Conservation (phyloP, 192 early-diverging fungal genomes). For the Neocallimastix lanati region DNA sequence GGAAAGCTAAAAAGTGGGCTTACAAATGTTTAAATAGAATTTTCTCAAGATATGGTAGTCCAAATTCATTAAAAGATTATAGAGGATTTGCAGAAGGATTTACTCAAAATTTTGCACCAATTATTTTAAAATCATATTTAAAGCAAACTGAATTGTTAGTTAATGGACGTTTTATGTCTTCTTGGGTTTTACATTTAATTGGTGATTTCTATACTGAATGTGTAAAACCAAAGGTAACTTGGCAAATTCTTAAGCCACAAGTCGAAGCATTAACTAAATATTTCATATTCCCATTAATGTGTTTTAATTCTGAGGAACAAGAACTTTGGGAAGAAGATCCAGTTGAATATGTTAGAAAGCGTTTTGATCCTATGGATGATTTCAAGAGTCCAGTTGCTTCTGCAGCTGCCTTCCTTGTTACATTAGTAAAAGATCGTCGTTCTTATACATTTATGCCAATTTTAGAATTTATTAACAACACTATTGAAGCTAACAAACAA, state of each 20-base stretch:
- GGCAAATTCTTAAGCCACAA: slow-evolving; percentile 79
- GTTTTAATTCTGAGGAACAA: slow-evolving; percentile 68
- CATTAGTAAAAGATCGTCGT: slow-evolving; percentile 57
- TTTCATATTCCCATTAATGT: slow-evolving; percentile 84
- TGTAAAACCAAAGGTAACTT: slow-evolving; percentile 73
- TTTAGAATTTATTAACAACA: slow-evolving; percentile 55
- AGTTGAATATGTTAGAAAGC: slow-evolving; percentile 75
- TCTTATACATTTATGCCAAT: slow-evolving; percentile 62
- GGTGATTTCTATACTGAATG: slow-evolving; percentile 61
- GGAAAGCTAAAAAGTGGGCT: slow-evolving; percentile 93
- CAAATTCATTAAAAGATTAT: slow-evolving; percentile 15
- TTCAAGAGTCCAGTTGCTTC: slow-evolving; percentile 55
- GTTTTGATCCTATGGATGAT: slow-evolving; percentile 64
- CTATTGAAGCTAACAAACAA: slow-evolving; percentile 38
- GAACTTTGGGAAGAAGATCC: slow-evolving; percentile 85
- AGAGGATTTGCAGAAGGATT: slow-evolving; percentile 63
- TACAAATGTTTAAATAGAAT: slow-evolving; percentile 71
- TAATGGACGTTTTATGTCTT: slow-evolving; percentile 51
- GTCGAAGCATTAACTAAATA: slow-evolving; percentile 62
- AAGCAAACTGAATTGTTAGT: slow-evolving; percentile 62
- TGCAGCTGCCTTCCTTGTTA: slow-evolving; percentile 58
- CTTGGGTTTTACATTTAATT: slow-evolving; percentile 46
- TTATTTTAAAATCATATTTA: slow-evolving; percentile 71
- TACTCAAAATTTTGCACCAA: slow-evolving; percentile 69
- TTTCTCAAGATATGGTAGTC: slow-evolving; percentile 25